phyloP scores from a whole-genome alignment of 2,329 filamentous ascomycete genomes.

The Fusarium duplospermum region DNA sequence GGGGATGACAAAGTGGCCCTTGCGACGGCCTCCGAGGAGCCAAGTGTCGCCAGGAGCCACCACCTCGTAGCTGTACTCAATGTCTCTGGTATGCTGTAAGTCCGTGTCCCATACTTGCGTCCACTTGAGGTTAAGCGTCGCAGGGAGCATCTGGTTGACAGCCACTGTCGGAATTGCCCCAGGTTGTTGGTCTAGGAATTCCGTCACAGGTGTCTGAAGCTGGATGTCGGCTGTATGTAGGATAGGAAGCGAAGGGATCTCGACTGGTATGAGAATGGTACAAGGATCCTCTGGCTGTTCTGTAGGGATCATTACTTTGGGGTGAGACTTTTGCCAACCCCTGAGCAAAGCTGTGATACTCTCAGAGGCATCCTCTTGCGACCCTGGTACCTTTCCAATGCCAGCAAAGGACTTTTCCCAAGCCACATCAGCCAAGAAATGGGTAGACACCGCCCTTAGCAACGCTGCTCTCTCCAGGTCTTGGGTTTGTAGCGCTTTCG shows the following conservation, averaged over 20 bases:
- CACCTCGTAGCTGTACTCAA: slow-evolving; percentile 88
- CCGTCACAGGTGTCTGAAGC: slow-evolving; percentile 55
- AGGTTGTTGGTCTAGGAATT: slow-evolving; percentile 44
- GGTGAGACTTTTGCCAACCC: slow-evolving; percentile 48
- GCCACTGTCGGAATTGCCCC: slow-evolving; percentile 59
- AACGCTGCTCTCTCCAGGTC: slow-evolving; percentile 69
- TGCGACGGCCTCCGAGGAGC: slow-evolving; percentile 85
- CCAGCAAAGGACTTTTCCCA: slow-evolving; percentile 65
- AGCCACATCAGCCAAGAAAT: slow-evolving; percentile 56
- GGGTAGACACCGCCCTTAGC: slow-evolving; percentile 62
- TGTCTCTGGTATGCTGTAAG: slow-evolving; percentile 55
- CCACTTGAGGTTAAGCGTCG: slow-evolving; percentile 71
- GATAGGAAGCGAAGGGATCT: slow-evolving; percentile 84
- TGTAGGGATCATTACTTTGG: slow-evolving; percentile 43
- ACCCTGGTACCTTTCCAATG: slow-evolving; percentile 56
- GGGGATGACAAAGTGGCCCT: slow-evolving; percentile 79
- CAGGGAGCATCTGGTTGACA: slow-evolving; percentile 73
- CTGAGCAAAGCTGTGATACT: slow-evolving; percentile 46
- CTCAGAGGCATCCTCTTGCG: slow-evolving; percentile 47
- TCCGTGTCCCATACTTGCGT: slow-evolving; percentile 71
- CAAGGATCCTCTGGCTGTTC: slow-evolving; percentile 51
- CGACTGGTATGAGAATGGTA: slow-evolving; percentile 88
- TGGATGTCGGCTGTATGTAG: slow-evolving; percentile 82
- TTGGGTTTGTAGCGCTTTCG: slow-evolving; percentile 58
- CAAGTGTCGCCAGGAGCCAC: slow-evolving; percentile 79